Base-by-base conservation (phyloP, 1,284 basidiomycete species). In the Leucoagaricus sp. region DNA sequence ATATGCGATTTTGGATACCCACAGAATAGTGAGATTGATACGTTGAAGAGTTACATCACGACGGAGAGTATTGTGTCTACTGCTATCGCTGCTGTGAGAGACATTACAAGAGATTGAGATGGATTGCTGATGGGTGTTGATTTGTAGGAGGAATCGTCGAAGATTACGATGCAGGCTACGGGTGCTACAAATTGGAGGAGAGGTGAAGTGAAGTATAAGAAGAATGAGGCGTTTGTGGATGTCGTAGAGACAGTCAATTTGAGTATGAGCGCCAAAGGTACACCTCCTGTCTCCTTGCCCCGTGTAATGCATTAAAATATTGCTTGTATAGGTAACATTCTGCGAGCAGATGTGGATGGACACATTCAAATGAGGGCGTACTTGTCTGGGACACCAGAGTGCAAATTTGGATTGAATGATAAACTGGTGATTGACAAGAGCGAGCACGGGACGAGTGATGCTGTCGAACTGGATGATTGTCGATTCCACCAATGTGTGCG, bases 1-100 rank as follows among this genome's bases (percentile, higher is more conserved):
- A 97, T 98, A 70, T 87, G 94, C 68, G 96, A 99, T 75, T 99
- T 98, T 75, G 96, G 97, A 40, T 99, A 96, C 75, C 96, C 96
- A n/a, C 97, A 99, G 72, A 99, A 98, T 71, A 96, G 94, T 62
- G 96, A 99, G 72, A 94, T 92, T 46, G 96, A 98, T 71, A 97
- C 96, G 4, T 80, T 99, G 45, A 99, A 99, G 76, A 91, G 93
- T 66, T 98, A 98, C 71, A 98, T 99, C 61, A 98, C 96, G 15
- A 98, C 96, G 0, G 96, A 99, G 74, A 94, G 94, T 61, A 87
- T 99, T 54, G 91, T 97, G 63, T 94, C 93, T 69, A 75, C 88
- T 70, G 79, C 88, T 65, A 75, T 83, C 52, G 92, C 92, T 53
- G 87, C 92, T 51, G 93, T 95, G 65, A 36, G 87, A 77, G 45